Base-by-base conservation (phyloP, 768 basidiomycete genomes). In the Tephrocybe sp. region DNA sequence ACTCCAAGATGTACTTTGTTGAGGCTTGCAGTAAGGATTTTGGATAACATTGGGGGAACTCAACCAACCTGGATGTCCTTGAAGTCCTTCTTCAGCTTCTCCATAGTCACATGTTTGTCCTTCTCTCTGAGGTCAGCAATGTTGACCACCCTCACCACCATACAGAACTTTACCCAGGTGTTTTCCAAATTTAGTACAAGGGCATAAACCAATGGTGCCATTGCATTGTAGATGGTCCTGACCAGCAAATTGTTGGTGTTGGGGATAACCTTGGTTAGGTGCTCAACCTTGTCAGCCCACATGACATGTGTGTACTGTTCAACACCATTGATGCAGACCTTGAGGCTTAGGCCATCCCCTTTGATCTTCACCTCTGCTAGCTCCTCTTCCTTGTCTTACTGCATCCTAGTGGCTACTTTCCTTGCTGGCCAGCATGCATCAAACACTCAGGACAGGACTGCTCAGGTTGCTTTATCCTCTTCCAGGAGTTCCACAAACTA, bases 321-420 rank as follows among this genome's bases (percentile, higher is more conserved):
- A 10, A 48, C 33, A 2, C 50, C 58, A 12, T 51, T 53, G 20
- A 61, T 39, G 23, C 48, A 41, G 3, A 58, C 55, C n/a, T 49
- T 55, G n/a, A 20, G 51, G 24, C 44, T 50, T 1, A 61, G 26
- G 12, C 56, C 57, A 2, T 45, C 51, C 39, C 59, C 36, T 24
- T 25, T 48, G 9, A 62, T 43, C 45, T 7, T 58, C 41, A 47
- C 48, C 23, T 32, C 50, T 8, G 12, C 34, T 4, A 62, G 37
- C 39, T 56, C 53, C 10, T 39, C 21, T 48, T 57, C 47, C 45
- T 53, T 58, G 33, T 62, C 59, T 34, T 49, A 48, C 32, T 32
- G 9, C 1, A 51, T 55, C n/a, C 51, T 55, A n/a, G 17, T 36
- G 12, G 41, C 39, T n/a, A 18, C 39, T 21, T 9, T 25, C 34